phyloP scores from a whole-genome alignment of 345 rosid genomes.

The Gossypium sturtianum region DNA sequence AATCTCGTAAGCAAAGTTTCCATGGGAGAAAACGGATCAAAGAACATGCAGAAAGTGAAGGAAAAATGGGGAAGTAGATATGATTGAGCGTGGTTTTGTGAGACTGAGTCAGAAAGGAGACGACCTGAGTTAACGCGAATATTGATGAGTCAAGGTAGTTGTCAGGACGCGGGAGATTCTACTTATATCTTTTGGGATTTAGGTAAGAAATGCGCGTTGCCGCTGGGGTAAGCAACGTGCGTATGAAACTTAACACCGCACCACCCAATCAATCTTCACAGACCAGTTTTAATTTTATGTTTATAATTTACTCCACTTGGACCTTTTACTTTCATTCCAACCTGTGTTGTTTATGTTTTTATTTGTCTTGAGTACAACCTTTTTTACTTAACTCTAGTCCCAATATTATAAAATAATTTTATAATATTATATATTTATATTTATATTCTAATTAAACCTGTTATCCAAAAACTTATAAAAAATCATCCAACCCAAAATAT shows the following conservation, averaged over 20 bases:
- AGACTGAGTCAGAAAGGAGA: neutral
- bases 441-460: too few relatives aligned
- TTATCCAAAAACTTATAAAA: too few relatives aligned
- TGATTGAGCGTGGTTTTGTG: neutral
- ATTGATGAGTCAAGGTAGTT: neutral
- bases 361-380: too few relatives aligned
- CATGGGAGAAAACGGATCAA: slow-evolving; percentile 19
- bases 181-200: neutral
- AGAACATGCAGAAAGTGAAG: neutral
- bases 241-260: neutral
- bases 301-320: neutral
- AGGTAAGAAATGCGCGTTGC: neutral
- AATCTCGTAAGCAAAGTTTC: slow-evolving; percentile 6
- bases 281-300: neutral
- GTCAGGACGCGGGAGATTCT: neutral
- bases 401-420: too few relatives aligned
- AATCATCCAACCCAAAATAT: too few relatives aligned
- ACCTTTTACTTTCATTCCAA: neutral
- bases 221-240: neutral
- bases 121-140: neutral
- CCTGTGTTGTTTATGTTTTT: neutral
- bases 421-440: too few relatives aligned
- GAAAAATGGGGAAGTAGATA: neutral
- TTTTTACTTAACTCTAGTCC: too few relatives aligned
- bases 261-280: neutral